These are phyloP conservation scores for Ascochyta pisi DNA, from an alignment of 2,329 filamentous ascomycete species.

Conservation along the genomic window DNA sequence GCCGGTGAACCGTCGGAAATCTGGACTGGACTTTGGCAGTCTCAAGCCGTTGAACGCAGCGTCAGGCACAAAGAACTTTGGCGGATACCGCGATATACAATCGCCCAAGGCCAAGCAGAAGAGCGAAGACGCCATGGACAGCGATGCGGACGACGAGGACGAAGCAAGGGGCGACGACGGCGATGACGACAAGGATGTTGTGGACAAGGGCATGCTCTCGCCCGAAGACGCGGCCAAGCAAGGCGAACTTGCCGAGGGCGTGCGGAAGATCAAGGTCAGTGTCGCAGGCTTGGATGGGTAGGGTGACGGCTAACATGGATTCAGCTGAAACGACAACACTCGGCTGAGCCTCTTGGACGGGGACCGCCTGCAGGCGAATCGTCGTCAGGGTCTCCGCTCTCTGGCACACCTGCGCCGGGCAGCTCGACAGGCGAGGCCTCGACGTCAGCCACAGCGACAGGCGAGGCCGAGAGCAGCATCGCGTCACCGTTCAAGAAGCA, in stretches of 20 bases:
- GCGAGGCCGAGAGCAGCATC: constrained; percentile 56
- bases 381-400: constrained; percentile 30
- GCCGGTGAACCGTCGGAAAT: constrained; percentile 75
- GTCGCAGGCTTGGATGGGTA: background rate
- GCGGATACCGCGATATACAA: constrained; percentile 78
- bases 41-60: constrained; percentile 79
- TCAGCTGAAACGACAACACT: constrained; percentile 82
- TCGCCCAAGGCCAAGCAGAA: constrained; percentile 59
- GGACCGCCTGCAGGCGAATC: constrained; percentile 31
- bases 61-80: constrained; percentile 87
- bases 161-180: constrained; percentile 69
- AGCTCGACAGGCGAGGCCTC: constrained; percentile 29
- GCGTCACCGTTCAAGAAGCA: constrained; percentile 80
- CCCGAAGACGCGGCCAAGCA: constrained; percentile 76
- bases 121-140: constrained; percentile 70
- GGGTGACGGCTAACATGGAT: constrained; percentile 23
- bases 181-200: constrained; percentile 63
- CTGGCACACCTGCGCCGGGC: constrained; percentile 28
- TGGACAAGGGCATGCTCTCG: constrained; percentile 61
- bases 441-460: constrained; percentile 39
- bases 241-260: constrained; percentile 79
- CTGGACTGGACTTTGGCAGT: constrained; percentile 82
- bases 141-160: constrained; percentile 75
- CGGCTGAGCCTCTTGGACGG: constrained; percentile 68
- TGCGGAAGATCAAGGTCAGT: constrained; percentile 79